A percentile compares a stretch with the other conserved stretches of the same genome.
phyloP scores from a whole-genome alignment of 345 rosid species.

The Xanthoceras sorbifolium region DNA sequence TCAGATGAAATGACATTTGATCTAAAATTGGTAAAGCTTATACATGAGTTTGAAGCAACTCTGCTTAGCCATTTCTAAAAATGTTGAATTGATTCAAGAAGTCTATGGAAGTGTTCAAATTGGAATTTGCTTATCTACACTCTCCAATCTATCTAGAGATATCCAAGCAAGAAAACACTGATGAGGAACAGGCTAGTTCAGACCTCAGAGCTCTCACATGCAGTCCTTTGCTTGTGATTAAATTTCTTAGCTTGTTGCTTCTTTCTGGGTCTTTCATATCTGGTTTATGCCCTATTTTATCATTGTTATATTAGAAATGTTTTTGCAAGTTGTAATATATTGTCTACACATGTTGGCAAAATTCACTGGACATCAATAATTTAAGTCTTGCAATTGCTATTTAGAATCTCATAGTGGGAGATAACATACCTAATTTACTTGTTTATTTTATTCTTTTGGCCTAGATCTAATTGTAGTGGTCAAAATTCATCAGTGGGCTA shows the following conservation, averaged over 20 bases:
- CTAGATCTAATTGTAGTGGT: slow-evolving; percentile 13
- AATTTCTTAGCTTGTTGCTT: not conserved
- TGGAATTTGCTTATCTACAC: not conserved
- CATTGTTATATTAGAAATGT: not conserved
- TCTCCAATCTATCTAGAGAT: not conserved
- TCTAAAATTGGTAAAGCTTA: not conserved
- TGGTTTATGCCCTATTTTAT: slow-evolving; percentile 12
- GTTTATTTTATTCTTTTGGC: not conserved
- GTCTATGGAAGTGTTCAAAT: not conserved
- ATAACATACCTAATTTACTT: not conserved
- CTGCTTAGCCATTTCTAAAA: not conserved
- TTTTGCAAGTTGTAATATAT: slow-evolving; percentile 6
- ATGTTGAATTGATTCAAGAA: too few relatives aligned
- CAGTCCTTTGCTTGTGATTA: not conserved
- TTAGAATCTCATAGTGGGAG: slow-evolving; percentile 10
- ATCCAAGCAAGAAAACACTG: not conserved
- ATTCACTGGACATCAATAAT: not conserved
- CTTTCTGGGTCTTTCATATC: not conserved
- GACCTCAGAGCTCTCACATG: slow-evolving; percentile 8
- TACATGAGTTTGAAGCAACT: not conserved
- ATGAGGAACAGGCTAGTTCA: not conserved
- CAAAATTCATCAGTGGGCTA: too few relatives aligned
- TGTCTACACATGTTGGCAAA: not conserved
- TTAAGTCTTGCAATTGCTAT: not conserved
- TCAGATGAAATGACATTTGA: not conserved